Conservation (phyloP, 441 rosid species). For the Adansonia madagascariensis region DNA sequence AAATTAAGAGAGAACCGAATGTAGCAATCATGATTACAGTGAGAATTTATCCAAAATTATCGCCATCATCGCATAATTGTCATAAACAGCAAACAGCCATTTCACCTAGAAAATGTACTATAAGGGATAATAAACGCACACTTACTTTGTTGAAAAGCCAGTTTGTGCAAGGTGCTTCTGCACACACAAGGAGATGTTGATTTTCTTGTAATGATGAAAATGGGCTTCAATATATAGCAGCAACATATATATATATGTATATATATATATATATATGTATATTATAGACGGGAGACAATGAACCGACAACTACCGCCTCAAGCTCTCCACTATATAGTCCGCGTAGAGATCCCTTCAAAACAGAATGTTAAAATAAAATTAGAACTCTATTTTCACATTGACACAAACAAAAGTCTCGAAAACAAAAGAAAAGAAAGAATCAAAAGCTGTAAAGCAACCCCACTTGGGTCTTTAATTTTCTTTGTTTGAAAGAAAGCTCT, state of each 20-base stretch:
- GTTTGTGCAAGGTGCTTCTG: neutral
- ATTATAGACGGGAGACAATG: neutral
- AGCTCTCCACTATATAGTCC: slow-evolving; percentile 86
- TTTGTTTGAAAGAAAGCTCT: neutral
- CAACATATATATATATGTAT: slow-evolving; percentile 23
- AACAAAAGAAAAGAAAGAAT: neutral
- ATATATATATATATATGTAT: neutral
- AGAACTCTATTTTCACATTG: neutral
- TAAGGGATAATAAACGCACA: neutral
- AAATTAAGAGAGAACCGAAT: neutral
- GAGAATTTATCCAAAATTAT: slow-evolving; percentile 27
- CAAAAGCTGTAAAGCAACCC: neutral
- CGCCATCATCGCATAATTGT: slow-evolving; percentile 29
- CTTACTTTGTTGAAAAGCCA: neutral
- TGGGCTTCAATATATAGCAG: slow-evolving; percentile 12
- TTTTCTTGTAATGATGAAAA: slow-evolving; percentile 16
- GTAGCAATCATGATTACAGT: slow-evolving; percentile 19
- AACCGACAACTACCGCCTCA: slow-evolving; percentile 64
- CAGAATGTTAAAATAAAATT: slow-evolving; percentile 16
- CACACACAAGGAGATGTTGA: neutral
- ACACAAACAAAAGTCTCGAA: neutral
- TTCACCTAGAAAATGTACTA: slow-evolving; percentile 21
- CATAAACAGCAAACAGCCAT: slow-evolving; percentile 19
- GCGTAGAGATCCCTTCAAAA: slow-evolving; percentile 81
- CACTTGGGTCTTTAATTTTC: neutral